Evolutionary conservation across 208 protist species (phyloP), one percentile per base, ranked within the genome.

Genomic region (Novymonas esmeraldas): DNA sequence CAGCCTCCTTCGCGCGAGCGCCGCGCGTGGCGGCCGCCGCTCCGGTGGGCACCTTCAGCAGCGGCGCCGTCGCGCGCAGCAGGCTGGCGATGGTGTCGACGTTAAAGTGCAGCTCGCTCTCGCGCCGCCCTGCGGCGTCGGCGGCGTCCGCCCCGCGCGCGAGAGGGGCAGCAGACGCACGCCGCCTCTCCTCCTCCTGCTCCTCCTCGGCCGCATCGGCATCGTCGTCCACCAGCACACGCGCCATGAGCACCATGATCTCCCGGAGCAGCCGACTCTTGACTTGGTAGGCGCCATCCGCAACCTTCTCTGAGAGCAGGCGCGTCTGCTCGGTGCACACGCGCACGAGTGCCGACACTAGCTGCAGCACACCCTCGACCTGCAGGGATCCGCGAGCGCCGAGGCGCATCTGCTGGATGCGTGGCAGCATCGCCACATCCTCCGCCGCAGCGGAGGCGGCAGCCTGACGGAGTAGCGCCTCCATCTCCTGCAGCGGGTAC

Each of bases 231-330:
- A 84, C 63, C 26, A 96, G 79, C 44, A 96, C 58, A 9, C 70
- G 68, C 3, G 89, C 84, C 86, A 96, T 96, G 31, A 96, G 65
- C 61, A 82, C 73, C 44, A 96, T 76, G 29, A 76, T 68, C 64
- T 96, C 80, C 33, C 85, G 70, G 55, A 76, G 70, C 45, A 76
- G 70, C 13, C 42, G 62, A 41, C 70, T 76, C 62, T 64, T 76
- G 31, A 95, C 72, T 33, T 65, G 65, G 22, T 78, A 74, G 13
- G 81, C 62, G 31, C 81, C 82, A 45, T 81, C 54, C 16, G 64
- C 20, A 14, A 81, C 66, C 50, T 88, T 78, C 65, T 95, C 90
- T 14, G 80, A 79, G 24, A 95, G 73, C 33, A 88, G 67, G 41
- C 60, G 72, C 14, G 82, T 70, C 46, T 82, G 79, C n/a, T 84